Conservation (phyloP, 176 grass and related monocot species). For the bread wheat (Triticum aestivum) region DNA sequence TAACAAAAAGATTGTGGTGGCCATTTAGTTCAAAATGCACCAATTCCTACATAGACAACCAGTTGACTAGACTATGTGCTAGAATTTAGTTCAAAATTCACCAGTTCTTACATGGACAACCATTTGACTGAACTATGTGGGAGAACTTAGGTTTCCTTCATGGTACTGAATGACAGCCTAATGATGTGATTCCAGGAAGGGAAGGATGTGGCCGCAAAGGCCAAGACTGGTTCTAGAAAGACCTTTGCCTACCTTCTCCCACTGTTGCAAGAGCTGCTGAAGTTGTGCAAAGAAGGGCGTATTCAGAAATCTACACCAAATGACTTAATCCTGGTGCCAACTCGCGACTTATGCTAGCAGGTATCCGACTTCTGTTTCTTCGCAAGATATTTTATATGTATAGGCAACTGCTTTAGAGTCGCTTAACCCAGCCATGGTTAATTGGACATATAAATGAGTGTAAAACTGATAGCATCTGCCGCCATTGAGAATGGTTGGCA, state of each 20-base stretch:
- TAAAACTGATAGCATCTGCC: too few species aligned
- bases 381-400: background rate
- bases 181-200: conserved; percentile 56
- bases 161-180: background rate
- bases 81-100: background rate
- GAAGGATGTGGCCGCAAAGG: conserved; percentile 81
- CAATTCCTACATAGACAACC: background rate
- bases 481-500: too few species aligned
- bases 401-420: background rate
- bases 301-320: conserved; percentile 61
- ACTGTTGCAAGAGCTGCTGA: conserved; percentile 75
- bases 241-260: conserved; percentile 84
- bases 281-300: conserved; percentile 58
- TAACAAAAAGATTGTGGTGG: background rate
- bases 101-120: background rate
- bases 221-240: conserved; percentile 91
- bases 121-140: too few species aligned
- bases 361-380: conserved; percentile 27
- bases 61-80: too few species aligned
- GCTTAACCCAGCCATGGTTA: too few species aligned
- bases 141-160: background rate
- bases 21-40: background rate
- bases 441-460: too few species aligned
- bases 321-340: conserved; percentile 80
- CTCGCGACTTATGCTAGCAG: conserved; percentile 86